Conservation (phyloP, 768 basidiomycete genomes). For the Mycena rebaudengoi region DNA sequence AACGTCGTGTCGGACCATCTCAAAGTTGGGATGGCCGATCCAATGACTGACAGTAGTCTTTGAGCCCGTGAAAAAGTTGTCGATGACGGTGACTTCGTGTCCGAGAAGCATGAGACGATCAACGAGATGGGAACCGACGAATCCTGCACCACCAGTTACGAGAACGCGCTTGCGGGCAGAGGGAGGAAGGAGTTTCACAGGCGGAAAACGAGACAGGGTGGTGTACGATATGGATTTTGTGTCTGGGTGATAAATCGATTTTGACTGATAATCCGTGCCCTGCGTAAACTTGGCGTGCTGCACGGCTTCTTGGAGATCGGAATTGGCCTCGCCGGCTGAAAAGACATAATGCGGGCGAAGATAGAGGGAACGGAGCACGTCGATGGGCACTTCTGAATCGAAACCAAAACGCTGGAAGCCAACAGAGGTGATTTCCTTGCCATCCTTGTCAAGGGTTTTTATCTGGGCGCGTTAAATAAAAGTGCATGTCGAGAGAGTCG, state of each 20-base stretch:
- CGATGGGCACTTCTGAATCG: conserved; percentile 83
- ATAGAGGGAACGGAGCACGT: conserved; percentile 87
- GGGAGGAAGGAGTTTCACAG: conserved; percentile 87
- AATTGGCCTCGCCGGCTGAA: conserved; percentile 46
- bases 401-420: conserved; percentile 91
- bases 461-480: conserved; percentile 50
- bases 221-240: conserved; percentile 90
- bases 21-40: conserved; percentile 99
- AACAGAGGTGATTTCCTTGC: conserved; percentile 78
- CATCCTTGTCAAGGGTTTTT: conserved; percentile 75
- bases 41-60: conserved; percentile 97
- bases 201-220: conserved; percentile 90
- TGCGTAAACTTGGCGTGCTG: conserved; percentile 64
- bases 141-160: conserved; percentile 98
- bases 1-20: conserved; percentile 96
- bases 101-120: conserved; percentile 98
- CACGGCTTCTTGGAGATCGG: conserved; percentile 43
- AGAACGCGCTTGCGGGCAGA: conserved; percentile 86
- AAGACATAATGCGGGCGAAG: conserved; percentile 81
- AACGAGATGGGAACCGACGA: conserved; percentile 97
- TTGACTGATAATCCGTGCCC: conserved; percentile 72
- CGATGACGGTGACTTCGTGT: conserved; percentile 95
- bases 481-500: conserved; percentile 15
- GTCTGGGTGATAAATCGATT: conserved; percentile 86
- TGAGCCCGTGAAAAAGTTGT: conserved; percentile 99